Conservation (phyloP, 2,329 filamentous ascomycete genomes). For the Fusarium sp. region DNA sequence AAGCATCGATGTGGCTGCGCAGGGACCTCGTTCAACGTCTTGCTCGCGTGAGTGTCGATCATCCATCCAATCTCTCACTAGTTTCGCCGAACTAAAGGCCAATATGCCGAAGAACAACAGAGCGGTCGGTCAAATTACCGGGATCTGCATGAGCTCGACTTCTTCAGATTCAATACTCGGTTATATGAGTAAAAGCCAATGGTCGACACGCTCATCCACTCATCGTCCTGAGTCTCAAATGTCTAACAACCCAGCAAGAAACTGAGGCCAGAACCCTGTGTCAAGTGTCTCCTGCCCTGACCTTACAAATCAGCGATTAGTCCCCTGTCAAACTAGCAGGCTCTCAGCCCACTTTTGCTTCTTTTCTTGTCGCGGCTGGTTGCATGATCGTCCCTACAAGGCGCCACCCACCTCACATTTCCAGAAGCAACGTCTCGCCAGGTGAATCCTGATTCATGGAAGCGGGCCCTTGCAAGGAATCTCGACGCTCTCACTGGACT, state of each 20-base stretch:
- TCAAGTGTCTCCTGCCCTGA: neutral
- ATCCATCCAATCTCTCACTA: neutral
- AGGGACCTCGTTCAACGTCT: neutral
- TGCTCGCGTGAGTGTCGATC: neutral
- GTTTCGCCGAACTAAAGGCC: neutral
- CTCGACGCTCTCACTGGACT: conserved; percentile 17
- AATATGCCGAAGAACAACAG: neutral
- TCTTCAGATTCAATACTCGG: neutral
- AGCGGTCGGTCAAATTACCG: neutral
- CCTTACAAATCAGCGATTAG: neutral
- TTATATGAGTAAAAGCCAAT: neutral
- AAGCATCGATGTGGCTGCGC: neutral
- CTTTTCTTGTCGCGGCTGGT: neutral
- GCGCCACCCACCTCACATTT: neutral
- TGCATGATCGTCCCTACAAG: neutral
- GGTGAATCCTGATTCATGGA: neutral
- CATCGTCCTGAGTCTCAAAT: neutral
- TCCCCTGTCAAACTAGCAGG: neutral
- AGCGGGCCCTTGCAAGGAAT: conserved; percentile 4
- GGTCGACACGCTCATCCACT: neutral
- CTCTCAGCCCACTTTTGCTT: neutral
- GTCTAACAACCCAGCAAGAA: neutral
- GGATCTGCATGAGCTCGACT: neutral
- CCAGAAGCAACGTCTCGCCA: neutral
- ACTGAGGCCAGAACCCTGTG: neutral